phyloP scores from a whole-genome alignment of 2,329 filamentous ascomycete genomes.

The Epichloe sylvatica region DNA sequence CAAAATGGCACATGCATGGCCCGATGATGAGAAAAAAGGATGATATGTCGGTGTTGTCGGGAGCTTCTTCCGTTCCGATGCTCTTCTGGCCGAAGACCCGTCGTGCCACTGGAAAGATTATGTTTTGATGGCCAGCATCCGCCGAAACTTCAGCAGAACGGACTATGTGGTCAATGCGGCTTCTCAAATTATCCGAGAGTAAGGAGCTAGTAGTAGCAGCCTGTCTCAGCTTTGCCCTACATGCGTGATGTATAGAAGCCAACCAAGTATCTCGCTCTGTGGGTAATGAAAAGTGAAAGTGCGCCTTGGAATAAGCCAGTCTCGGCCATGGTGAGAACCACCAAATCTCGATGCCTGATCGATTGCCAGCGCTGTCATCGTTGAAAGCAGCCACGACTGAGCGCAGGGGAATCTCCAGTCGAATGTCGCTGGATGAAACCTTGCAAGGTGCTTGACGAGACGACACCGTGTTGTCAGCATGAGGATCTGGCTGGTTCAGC shows the following conservation, averaged over 20 bases:
- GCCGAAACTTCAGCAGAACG: constrained; percentile 25
- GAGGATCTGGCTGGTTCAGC: constrained; percentile 18
- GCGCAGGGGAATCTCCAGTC: constrained; percentile 34
- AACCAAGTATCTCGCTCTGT: constrained; percentile 38
- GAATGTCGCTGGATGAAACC: constrained; percentile 22
- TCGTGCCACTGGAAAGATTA: constrained; percentile 40
- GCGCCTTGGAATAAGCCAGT: constrained; percentile 32
- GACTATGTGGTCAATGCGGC: constrained; percentile 33
- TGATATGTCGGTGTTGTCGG: constrained; percentile 33
- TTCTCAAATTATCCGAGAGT: constrained; percentile 32
- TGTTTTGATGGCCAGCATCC: constrained; percentile 16
- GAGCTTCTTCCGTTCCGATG: constrained; percentile 27
- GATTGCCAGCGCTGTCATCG: constrained; percentile 34
- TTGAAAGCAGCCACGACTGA: constrained; percentile 39
- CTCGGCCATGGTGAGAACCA: constrained; percentile 34
- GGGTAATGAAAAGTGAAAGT: constrained; percentile 35
- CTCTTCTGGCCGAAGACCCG: constrained; percentile 29
- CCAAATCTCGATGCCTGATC: constrained; percentile 42
- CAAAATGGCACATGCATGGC: constrained; percentile 37
- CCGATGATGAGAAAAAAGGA: constrained; percentile 42
- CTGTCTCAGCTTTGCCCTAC: constrained; percentile 24
- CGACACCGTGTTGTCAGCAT: constrained; percentile 10
- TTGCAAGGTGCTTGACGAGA: constrained; percentile 15
- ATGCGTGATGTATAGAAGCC: constrained; percentile 29
- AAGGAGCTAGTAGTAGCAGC: constrained; percentile 21